Percentiles rank a stretch among this genome's conserved stretches.
Evolutionary conservation across 2,329 filamentous ascomycete species (phyloP).

Genomic region (Alternaria gansuensis): DNA sequence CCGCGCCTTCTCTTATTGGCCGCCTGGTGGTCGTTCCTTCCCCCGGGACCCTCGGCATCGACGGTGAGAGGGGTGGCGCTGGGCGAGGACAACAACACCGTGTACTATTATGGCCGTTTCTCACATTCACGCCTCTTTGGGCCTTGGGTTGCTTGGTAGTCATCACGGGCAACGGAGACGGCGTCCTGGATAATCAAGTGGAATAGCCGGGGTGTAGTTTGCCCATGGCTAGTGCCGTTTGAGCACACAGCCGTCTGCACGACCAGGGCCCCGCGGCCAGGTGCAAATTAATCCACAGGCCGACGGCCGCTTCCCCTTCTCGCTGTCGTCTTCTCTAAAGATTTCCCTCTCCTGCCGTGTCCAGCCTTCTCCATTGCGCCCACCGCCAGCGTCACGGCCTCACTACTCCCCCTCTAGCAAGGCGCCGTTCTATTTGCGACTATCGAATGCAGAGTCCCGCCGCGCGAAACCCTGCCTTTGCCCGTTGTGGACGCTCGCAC

Average conservation of each 20-base stretch:
- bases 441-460: conserved; percentile 33
- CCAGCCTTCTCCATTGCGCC: neutral
- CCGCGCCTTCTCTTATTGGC: conserved; percentile 35
- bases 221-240: conserved; percentile 33
- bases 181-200: neutral
- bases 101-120: too few species aligned
- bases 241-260: conserved; percentile 32
- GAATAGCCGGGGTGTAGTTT: conserved; percentile 8
- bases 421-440: conserved; percentile 35
- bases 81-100: neutral
- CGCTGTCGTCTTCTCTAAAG: neutral
- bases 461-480: conserved; percentile 24
- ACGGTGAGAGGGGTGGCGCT: neutral
- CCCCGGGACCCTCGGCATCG: conserved; percentile 3
- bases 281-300: conserved; percentile 30
- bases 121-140: neutral
- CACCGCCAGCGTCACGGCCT: conserved; percentile 4
- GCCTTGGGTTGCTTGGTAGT: neutral
- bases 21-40: neutral
- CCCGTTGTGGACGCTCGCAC: conserved; percentile 29
- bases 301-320: conserved; percentile 1
- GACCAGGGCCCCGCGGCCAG: conserved; percentile 24
- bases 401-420: conserved; percentile 16
- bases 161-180: conserved; percentile 5
- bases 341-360: conserved; percentile 14